These are phyloP conservation scores for Mucor velutinosus DNA, from an alignment of 371 early-diverging fungal genomes.

Conservation along the genomic window DNA sequence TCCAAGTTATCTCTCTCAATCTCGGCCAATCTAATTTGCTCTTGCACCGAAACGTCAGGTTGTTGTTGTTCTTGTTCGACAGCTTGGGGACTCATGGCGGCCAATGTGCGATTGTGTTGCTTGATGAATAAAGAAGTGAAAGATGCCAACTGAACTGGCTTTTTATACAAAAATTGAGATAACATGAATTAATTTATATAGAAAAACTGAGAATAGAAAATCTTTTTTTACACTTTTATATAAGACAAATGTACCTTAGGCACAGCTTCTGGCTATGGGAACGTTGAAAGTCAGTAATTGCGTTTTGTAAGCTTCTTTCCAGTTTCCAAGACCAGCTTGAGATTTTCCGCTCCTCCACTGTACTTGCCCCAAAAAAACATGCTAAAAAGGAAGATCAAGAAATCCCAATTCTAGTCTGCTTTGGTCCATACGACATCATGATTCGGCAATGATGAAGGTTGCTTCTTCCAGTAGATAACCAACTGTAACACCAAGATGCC, in stretches of 20 bases:
- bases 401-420: neutral
- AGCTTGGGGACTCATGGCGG: conserved; percentile 13
- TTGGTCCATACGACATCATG: neutral
- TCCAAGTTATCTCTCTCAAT: conserved; percentile 31
- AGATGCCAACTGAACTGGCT: neutral
- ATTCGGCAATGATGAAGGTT: neutral
- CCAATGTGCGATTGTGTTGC: neutral
- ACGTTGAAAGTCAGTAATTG: neutral
- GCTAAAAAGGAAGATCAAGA: conserved; percentile 1
- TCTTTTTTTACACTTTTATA: neutral
- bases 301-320: neutral
- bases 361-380: neutral
- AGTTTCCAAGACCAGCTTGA: neutral
- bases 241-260: neutral
- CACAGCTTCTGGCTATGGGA: neutral
- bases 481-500: conserved; percentile 83
- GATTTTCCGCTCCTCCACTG: neutral
- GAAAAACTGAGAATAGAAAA: conserved; percentile 6
- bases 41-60: neutral
- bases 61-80: conserved; percentile 7
- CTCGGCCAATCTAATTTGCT: conserved; percentile 65
- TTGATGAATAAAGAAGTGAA: neutral
- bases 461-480: conserved; percentile 71
- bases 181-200: neutral
- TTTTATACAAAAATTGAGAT: neutral